These are phyloP conservation scores for Pseudogymnoascus sp. DNA, from an alignment of 2,329 filamentous ascomycete species.

Conservation along the genomic window DNA sequence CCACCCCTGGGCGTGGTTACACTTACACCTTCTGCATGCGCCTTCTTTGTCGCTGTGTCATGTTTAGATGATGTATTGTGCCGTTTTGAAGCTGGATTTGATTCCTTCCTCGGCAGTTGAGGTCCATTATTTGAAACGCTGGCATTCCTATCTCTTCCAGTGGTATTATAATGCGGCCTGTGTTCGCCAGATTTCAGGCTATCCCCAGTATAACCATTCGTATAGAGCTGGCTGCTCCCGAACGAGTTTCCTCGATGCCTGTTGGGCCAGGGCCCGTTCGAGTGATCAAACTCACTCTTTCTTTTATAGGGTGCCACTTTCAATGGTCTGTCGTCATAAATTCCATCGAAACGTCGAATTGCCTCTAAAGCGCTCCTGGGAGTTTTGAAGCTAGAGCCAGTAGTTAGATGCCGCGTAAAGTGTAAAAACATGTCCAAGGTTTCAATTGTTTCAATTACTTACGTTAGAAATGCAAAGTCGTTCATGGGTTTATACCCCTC, in stretches of 20 bases:
- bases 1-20: not conserved
- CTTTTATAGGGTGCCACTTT: not conserved
- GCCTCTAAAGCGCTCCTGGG: not conserved
- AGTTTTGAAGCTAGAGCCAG: not conserved
- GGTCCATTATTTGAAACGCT: not conserved
- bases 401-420: not conserved
- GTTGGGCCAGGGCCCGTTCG: not conserved
- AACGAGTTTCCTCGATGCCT: not conserved
- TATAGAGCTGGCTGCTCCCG: not conserved
- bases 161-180: not conserved
- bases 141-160: not conserved
- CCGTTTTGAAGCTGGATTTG: not conserved
- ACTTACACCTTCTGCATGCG: not conserved
- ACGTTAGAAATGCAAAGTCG: not conserved
- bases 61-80: not conserved
- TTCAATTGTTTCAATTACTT: not conserved
- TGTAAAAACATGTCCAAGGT: not conserved
- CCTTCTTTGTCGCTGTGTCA: not conserved
- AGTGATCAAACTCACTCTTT: not conserved
- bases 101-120: not conserved
- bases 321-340: not conserved
- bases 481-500: not conserved
- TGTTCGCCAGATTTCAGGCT: not conserved
- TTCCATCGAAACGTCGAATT: not conserved
- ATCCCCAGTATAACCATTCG: not conserved